These are phyloP conservation scores for Helianthus tuberosus DNA, from an alignment of 129 eudicot genomes.

Conservation along the genomic window DNA sequence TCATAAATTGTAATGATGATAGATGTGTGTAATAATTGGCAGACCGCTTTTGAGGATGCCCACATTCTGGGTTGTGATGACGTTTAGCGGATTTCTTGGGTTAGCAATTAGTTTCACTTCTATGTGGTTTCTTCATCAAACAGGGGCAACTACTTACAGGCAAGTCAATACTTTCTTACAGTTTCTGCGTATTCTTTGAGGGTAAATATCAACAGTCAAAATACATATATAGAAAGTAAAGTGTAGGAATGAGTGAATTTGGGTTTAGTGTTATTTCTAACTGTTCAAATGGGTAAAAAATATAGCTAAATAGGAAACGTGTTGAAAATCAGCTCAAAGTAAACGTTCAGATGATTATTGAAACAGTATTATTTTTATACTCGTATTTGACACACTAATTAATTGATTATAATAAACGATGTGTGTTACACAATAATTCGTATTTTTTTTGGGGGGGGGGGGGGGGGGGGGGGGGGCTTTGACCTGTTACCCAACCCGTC, in stretches of 20 bases:
- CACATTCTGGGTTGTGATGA: constrained; percentile 91
- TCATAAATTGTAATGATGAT: not conserved
- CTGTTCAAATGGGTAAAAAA: not conserved
- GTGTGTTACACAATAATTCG: too few species aligned
- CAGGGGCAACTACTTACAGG: constrained; percentile 99
- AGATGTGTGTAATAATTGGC: constrained; percentile 27
- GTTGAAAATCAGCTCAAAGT: not conserved
- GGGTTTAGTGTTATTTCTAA: not conserved
- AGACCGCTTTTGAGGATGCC: constrained; percentile 91
- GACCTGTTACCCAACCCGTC: not conserved
- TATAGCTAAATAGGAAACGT: not conserved
- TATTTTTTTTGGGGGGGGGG: too few species aligned
- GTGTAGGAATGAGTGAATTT: not conserved
- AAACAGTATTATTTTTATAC: not conserved
- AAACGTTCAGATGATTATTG: not conserved
- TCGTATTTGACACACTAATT: not conserved
- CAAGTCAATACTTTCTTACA: constrained; percentile 23
- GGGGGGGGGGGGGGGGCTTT: not conserved
- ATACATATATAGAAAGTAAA: not conserved
- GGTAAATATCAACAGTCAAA: not conserved
- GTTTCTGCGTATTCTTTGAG: not conserved
- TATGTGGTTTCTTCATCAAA: constrained; percentile 99
- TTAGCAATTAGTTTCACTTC: constrained; percentile 97
- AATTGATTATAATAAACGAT: too few species aligned
- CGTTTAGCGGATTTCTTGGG: constrained; percentile 92